Percentiles rank a stretch among this genome's conserved stretches.
These are phyloP conservation scores for Balakata baccata DNA, from an alignment of 345 rosid species.

Conservation along the genomic window DNA sequence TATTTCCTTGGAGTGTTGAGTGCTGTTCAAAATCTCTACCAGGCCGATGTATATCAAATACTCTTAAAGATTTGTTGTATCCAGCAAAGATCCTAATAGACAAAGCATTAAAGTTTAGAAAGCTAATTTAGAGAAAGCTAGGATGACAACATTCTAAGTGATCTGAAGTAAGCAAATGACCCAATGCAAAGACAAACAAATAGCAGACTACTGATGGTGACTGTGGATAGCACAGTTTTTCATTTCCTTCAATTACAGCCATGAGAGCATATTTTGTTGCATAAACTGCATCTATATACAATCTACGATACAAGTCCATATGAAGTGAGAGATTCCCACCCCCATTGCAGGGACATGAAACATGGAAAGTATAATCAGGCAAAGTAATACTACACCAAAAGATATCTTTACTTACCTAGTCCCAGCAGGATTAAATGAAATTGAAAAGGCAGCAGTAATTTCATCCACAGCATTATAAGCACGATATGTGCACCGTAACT, in stretches of 20 bases:
- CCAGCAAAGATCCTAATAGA: conserved; percentile 80
- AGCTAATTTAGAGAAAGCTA: neutral
- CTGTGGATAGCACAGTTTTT: too few relatives aligned
- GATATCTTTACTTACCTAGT: conserved; percentile 55
- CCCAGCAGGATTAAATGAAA: conserved; percentile 83
- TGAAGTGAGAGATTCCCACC: neutral
- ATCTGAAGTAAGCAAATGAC: neutral
- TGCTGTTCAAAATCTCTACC: conserved; percentile 80
- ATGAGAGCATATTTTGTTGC: neutral
- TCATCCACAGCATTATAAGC: conserved; percentile 97
- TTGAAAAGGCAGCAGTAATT: conserved; percentile 85
- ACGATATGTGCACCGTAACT: conserved; percentile 94
- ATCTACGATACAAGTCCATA: neutral
- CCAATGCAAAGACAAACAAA: neutral
- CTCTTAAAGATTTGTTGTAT: conserved; percentile 77
- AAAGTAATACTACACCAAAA: neutral
- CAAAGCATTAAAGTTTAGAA: conserved; percentile 16
- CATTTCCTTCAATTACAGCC: too few relatives aligned
- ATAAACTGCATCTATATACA: neutral
- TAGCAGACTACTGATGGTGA: too few relatives aligned
- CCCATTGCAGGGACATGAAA: neutral
- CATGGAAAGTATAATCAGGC: neutral
- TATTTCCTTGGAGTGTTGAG: conserved; percentile 73
- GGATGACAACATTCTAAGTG: neutral
- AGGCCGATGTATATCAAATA: conserved; percentile 90